phyloP scores from a whole-genome alignment of 225 moss, liverwort and hornwort species.

The Sphagnum contortum region DNA sequence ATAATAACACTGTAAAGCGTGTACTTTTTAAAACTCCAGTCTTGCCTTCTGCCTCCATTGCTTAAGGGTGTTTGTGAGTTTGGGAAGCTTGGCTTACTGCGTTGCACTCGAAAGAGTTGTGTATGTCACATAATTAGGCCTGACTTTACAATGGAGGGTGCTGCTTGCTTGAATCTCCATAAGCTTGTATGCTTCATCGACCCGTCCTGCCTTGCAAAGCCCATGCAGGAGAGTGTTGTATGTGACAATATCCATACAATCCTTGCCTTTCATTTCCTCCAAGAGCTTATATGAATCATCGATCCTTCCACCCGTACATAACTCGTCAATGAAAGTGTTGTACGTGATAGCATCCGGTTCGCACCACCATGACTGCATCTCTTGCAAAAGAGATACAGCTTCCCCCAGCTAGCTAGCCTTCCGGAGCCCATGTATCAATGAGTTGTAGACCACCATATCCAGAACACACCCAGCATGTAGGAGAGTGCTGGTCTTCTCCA shows the following conservation, averaged over 20 bases:
- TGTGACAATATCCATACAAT: constrained; percentile 37
- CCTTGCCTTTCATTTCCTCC: constrained; percentile 47
- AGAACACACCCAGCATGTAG: constrained; percentile 40
- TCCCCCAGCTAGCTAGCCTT: constrained; percentile 39
- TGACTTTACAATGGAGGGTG: constrained; percentile 10
- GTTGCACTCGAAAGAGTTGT: constrained; percentile 42
- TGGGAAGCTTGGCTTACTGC: constrained; percentile 29
- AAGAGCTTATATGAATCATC: constrained; percentile 54
- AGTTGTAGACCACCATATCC: constrained; percentile 45
- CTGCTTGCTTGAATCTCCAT: constrained; percentile 40
- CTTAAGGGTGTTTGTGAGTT: constrained; percentile 33
- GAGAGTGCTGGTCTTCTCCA: constrained; percentile 35
- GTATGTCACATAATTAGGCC: constrained; percentile 53
- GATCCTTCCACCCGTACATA: constrained; percentile 35
- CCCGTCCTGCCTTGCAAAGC: constrained; percentile 43
- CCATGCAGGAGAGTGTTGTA: constrained; percentile 54
- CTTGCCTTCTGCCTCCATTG: constrained; percentile 28
- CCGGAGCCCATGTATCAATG: constrained; percentile 58
- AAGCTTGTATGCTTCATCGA: constrained; percentile 37
- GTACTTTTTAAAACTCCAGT: constrained; percentile 5
- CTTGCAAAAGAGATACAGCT: constrained; percentile 31
- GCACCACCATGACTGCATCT: constrained; percentile 45
- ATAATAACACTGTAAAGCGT: too few species aligned
- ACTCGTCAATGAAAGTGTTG: constrained; percentile 53
- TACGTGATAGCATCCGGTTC: constrained; percentile 60